Conservation (phyloP, 768 basidiomycete species). For the Xanthoconium purpureum region DNA sequence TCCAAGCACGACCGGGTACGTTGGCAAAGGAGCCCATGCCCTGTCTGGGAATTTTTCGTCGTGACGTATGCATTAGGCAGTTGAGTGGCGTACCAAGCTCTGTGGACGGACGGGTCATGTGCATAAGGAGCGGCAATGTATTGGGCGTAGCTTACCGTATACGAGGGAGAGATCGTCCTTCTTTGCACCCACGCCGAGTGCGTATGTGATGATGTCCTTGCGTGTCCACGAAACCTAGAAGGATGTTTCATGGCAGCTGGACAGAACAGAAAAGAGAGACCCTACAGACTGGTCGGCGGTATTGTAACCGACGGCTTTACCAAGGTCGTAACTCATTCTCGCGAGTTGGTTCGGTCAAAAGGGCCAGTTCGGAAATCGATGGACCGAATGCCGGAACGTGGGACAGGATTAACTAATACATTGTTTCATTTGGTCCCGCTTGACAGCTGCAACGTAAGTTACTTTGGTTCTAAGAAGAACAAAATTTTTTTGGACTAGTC, state of each 20-base stretch:
- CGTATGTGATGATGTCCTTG: conserved; percentile 77
- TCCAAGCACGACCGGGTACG: conserved; percentile 76
- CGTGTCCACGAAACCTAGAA: conserved; percentile 78
- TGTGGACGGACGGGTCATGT: conserved; percentile 16
- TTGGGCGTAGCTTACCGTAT: conserved; percentile 51
- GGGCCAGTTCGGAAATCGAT: not conserved
- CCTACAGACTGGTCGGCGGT: conserved; percentile 51
- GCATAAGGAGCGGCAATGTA: not conserved
- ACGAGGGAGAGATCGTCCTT: conserved; percentile 63
- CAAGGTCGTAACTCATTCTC: conserved; percentile 42
- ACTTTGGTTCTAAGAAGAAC: not conserved
- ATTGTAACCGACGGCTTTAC: conserved; percentile 61
- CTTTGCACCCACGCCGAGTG: conserved; percentile 80
- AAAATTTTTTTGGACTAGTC: not conserved
- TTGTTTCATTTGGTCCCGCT: not conserved
- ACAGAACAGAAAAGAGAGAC: conserved; percentile 14
- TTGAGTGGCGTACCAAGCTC: conserved; percentile 46
- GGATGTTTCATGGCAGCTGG: not conserved
- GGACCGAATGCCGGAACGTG: not conserved
- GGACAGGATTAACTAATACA: not conserved
- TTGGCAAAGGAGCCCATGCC: conserved; percentile 74
- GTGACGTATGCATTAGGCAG: not conserved
- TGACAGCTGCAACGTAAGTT: not conserved
- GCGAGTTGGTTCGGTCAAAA: not conserved
- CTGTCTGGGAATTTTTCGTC: conserved; percentile 41